Percentiles rank a stretch among this genome's conserved stretches.
Conservation (phyloP, 495 filamentous ascomycete species). For the Penicillium robsamsonii region DNA sequence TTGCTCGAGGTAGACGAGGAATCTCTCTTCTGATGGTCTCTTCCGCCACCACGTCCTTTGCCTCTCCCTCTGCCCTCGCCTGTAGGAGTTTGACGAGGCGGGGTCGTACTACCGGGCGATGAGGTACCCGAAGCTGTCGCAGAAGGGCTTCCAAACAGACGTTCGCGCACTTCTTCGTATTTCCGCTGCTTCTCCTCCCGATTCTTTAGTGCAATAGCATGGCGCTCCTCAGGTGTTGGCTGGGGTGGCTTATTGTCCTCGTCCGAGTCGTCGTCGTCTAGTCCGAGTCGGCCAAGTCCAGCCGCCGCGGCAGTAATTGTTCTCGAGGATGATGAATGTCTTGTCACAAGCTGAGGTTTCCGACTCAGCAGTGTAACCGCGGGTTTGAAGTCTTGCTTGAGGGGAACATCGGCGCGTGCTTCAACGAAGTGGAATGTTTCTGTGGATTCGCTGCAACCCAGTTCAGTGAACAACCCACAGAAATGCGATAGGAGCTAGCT, state of each 20-base stretch:
- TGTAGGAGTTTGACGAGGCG: constrained; percentile 47
- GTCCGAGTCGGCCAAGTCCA: constrained; percentile 53
- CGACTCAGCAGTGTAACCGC: constrained; percentile 79
- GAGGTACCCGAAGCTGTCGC: constrained; percentile 50
- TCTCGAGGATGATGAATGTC: constrained; percentile 25
- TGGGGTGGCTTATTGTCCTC: constrained; percentile 57
- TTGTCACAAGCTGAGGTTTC: constrained; percentile 57
- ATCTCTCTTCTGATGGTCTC: constrained; percentile 45
- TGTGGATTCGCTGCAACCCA: constrained; percentile 49
- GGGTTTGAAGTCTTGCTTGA: constrained; percentile 80
- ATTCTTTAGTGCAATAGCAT: constrained; percentile 68
- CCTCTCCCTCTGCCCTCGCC: constrained; percentile 41
- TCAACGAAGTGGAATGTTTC: constrained; percentile 73
- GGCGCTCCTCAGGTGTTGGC: constrained; percentile 68
- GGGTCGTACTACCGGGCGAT: constrained; percentile 61
- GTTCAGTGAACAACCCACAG: background rate
- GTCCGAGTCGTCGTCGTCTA: constrained; percentile 63
- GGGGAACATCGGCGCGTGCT: constrained; percentile 60
- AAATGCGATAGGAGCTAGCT: background rate
- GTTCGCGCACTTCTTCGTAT: constrained; percentile 80
- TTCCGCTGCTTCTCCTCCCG: constrained; percentile 83
- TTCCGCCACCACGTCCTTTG: constrained; percentile 37
- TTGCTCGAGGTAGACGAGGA: constrained; percentile 45
- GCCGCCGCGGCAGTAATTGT: constrained; percentile 50
- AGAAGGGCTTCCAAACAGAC: constrained; percentile 69